These are phyloP conservation scores for Kodamaea leandrae DNA, from an alignment of 805 yeast genomes.

Conservation along the genomic window DNA sequence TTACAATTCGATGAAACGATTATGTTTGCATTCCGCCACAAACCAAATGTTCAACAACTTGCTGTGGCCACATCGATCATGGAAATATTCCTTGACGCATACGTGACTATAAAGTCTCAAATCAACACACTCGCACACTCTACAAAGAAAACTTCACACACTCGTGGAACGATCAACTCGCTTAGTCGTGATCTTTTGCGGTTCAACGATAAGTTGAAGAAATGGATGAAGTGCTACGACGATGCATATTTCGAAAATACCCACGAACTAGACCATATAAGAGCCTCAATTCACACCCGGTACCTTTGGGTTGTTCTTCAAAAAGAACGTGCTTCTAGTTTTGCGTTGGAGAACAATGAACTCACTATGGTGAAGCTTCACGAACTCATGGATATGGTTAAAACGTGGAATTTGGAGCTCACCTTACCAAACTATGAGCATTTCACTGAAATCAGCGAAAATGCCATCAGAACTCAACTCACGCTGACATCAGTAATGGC, in stretches of 20 bases:
- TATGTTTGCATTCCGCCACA: not conserved
- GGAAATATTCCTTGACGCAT: constrained; percentile 48
- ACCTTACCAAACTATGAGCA: constrained; percentile 55
- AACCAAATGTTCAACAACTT: constrained; percentile 10
- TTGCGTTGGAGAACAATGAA: constrained; percentile 30
- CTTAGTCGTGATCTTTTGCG: constrained; percentile 37
- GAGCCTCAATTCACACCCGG: constrained; percentile 13
- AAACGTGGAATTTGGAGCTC: constrained; percentile 25
- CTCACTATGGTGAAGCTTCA: constrained; percentile 24
- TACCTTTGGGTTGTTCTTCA: constrained; percentile 37
- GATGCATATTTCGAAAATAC: constrained; percentile 16
- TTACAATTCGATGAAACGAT: constrained; percentile 26
- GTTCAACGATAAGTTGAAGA: constrained; percentile 41
- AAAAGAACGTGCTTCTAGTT: constrained; percentile 26
- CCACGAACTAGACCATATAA: not conserved
- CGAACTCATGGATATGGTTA: constrained; percentile 15
- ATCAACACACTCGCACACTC: constrained; percentile 18
- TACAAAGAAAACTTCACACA: constrained; percentile 17
- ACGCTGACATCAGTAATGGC: constrained; percentile 71
- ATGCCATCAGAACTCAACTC: constrained; percentile 55
- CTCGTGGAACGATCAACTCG: constrained; percentile 29
- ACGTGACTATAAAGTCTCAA: constrained; percentile 31
- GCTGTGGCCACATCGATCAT: constrained; percentile 36
- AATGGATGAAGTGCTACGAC: constrained; percentile 47
- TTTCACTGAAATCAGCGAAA: constrained; percentile 54